Conservation (phyloP, 2,329 filamentous ascomycete genomes). For the Penicillium paneum region DNA sequence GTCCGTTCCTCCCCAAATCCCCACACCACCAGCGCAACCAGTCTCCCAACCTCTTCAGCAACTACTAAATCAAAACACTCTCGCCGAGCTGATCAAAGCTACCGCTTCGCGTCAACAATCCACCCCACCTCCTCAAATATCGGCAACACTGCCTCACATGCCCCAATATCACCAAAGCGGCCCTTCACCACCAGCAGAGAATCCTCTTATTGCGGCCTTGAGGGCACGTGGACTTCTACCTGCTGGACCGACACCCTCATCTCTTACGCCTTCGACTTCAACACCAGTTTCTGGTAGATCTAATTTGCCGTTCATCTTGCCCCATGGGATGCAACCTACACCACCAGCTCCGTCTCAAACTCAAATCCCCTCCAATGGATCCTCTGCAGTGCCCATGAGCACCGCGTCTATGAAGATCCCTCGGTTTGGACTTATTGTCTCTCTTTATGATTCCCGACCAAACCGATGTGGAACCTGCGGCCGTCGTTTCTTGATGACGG, state of each 20-base stretch:
- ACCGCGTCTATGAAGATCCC: constrained; percentile 70
- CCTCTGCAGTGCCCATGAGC: constrained; percentile 53
- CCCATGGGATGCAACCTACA: constrained; percentile 37
- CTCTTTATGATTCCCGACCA: constrained; percentile 76
- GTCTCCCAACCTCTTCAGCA: constrained; percentile 36
- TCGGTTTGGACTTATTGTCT: constrained; percentile 68
- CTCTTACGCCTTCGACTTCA: constrained; percentile 34
- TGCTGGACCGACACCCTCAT: constrained; percentile 44
- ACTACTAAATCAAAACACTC: constrained; percentile 43
- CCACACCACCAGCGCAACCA: constrained; percentile 44
- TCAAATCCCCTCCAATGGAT: constrained; percentile 24
- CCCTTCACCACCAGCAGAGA: constrained; percentile 54
- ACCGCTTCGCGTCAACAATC: constrained; percentile 41
- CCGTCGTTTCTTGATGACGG: constrained; percentile 73
- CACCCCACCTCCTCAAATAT: constrained; percentile 48
- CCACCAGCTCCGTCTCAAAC: constrained; percentile 36
- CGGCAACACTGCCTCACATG: constrained; percentile 48
- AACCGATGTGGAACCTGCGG: constrained; percentile 91
- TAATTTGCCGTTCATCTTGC: constrained; percentile 39
- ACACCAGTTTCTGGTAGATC: constrained; percentile 39
- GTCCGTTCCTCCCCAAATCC: constrained; percentile 24
- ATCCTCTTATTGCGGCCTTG: constrained; percentile 64
- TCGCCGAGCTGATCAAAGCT: constrained; percentile 46
- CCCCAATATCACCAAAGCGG: constrained; percentile 57
- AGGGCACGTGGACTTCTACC: constrained; percentile 65